Base-by-base conservation (phyloP, 805 yeast species). In the Wickerhamomyces alni region DNA sequence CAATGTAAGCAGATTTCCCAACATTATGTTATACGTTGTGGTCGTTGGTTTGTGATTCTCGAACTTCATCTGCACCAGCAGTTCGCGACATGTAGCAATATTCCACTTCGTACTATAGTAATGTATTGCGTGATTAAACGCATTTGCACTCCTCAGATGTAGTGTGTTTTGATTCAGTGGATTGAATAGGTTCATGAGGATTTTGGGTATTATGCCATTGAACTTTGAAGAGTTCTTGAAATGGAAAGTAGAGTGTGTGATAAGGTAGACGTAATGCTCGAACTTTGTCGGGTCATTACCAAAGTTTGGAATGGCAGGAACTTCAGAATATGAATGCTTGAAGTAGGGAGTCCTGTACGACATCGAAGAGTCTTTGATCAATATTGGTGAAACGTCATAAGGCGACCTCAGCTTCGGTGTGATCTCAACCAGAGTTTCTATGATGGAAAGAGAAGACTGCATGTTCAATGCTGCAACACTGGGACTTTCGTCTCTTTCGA, bases 31-130 rank as follows among this genome's bases (percentile, higher is more conserved):
- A 39, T 61, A 66, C 1, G 72, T 69, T 3, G 52, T 55, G 4
- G 66, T 55, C 41, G 65, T 62, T 15, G 69, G 69, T 8, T 33
- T 26, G 12, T 59, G 37, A 2, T 54, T 49, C 41, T 60, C 65
- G 3, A 55, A 37, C 30, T 54, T 58, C 71, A 73, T 67, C 45
- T 69, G 70, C 1, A 58, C 55, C 29, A 69, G 54, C 3, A 66
- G 48, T 36, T 65, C 67, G 33, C 66, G 56, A 43, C 72, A 62
- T 3, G 67, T 57, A 0, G 67, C 66, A 33, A 65, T 54, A 49
- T 73, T 74, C 43, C 57, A 55, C 30, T 57, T 59, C 15, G 47
- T 42, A 16, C 63, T 54, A 46, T 61, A 71, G 48, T 57, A 71
- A 37, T 58, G 64, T 1, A 74, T 60, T 13, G 59, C 48, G 41